Conservation (phyloP, 805 yeast genomes). For the Starmerella apis region DNA sequence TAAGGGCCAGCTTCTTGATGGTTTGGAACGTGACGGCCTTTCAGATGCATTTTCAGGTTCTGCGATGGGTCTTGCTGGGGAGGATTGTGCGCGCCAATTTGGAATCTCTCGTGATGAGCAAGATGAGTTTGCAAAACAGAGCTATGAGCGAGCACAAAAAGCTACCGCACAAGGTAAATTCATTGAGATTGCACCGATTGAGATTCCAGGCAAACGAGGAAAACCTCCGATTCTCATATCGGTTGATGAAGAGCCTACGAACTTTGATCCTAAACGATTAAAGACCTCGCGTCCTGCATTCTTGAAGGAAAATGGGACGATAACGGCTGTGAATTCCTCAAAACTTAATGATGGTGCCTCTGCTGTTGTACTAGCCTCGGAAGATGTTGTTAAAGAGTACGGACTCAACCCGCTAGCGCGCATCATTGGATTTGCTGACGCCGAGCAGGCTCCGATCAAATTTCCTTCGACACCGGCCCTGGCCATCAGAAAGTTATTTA, state of each 20-base stretch:
- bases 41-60: constrained; percentile 78
- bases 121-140: constrained; percentile 74
- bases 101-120: constrained; percentile 70
- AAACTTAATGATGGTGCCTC: constrained; percentile 98
- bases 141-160: constrained; percentile 75
- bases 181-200: constrained; percentile 75
- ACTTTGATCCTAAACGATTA: constrained; percentile 65
- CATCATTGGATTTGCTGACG: constrained; percentile 94
- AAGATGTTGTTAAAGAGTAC: constrained; percentile 67
- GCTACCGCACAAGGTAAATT: constrained; percentile 80
- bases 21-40: constrained; percentile 85
- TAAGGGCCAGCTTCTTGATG: constrained; percentile 68
- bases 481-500: constrained; percentile 89
- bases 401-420: constrained; percentile 81
- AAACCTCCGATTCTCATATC: constrained; percentile 59
- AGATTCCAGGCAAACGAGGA: constrained; percentile 76
- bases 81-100: constrained; percentile 85
- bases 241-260: constrained; percentile 72
- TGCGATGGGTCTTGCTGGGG: constrained; percentile 97
- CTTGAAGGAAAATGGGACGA: constrained; percentile 90
- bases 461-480: constrained; percentile 92
- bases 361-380: constrained; percentile 81
- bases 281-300: constrained; percentile 84
- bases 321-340: constrained; percentile 95
- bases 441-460: constrained; percentile 88